phyloP scores from a whole-genome alignment of 148 eudicot genomes.

The Chenopodium album region DNA sequence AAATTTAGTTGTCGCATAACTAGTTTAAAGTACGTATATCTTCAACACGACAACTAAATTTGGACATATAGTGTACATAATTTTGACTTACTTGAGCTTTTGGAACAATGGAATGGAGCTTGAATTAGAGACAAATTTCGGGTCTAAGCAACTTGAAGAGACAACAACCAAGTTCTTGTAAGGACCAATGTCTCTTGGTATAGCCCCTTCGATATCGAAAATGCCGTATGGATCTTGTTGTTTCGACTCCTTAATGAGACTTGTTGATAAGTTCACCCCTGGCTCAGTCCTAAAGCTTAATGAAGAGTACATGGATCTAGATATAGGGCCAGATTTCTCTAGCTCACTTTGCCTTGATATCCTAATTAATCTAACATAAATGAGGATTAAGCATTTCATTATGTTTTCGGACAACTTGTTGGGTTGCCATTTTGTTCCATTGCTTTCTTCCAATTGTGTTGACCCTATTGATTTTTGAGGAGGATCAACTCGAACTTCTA shows the following conservation, averaged over 20 bases:
- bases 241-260: slow-evolving; percentile 58
- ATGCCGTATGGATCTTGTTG: slow-evolving; percentile 88
- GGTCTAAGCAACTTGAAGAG: slow-evolving; percentile 69
- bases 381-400: slow-evolving; percentile 72
- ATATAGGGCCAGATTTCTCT: slow-evolving; percentile 72
- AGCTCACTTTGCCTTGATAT: slow-evolving; percentile 74
- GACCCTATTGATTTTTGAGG: slow-evolving; percentile 34
- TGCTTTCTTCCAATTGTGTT: slow-evolving; percentile 38
- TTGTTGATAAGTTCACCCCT: slow-evolving; percentile 34
- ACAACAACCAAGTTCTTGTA: slow-evolving; percentile 84
- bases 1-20: too few relatives aligned
- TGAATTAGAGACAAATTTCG: slow-evolving; percentile 67
- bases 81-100: slow-evolving; percentile 54
- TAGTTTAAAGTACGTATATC: too few relatives aligned
- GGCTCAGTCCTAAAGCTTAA: slow-evolving; percentile 59
- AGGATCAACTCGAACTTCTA: slow-evolving; percentile 34
- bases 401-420: slow-evolving; percentile 90
- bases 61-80: background rate
- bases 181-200: slow-evolving; percentile 87
- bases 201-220: slow-evolving; percentile 61
- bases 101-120: slow-evolving; percentile 68
- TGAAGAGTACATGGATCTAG: slow-evolving; percentile 54
- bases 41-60: background rate
- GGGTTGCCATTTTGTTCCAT: slow-evolving; percentile 52
- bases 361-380: slow-evolving; percentile 67